Base-by-base conservation (phyloP, 352 stramenopile genomes). In the Globisporangium rhizosaccharum region DNA sequence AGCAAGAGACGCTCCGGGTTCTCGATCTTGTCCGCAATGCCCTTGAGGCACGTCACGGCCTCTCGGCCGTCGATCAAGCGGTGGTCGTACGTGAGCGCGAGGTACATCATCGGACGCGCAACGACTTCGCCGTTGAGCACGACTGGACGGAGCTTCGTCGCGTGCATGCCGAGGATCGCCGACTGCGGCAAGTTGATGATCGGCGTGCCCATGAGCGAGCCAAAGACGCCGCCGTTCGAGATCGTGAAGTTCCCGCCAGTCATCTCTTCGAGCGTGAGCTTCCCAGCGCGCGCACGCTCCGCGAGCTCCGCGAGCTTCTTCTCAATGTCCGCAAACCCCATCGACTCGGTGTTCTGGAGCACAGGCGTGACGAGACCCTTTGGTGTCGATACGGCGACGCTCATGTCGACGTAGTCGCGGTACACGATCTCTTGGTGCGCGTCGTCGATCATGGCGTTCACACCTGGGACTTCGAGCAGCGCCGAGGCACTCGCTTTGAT, bases 141-240 rank as follows among this genome's bases (percentile, higher is more conserved):
- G 0, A 98, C 94, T 12, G 96, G 83, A 51, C 97, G 83, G 89
- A 98, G 97, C 82, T 99, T 99, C 51, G 96, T 99, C 23, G 89
- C 96, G 77, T 99, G 97, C 97, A 99, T 99, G 65, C 97, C 97
- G 50, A 99, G 88, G 73, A 99, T 99, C 53, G 94, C 97, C 30
- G 85, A 97, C 74, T 99, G 97, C 26, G 97, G 97, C 60, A 97
- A 75, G 82, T 99, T 99, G 82, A 99, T 98, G 80, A 99, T 99
- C 28, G 97, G 97, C 44, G 97, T 99, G 55, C 96, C 96, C 91
- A 99, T 98, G 14, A 99, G 76, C 36, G 92, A 98, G 59, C 97
- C 97, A 71, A 99, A 99, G 9, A 99, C 96, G 50, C 96, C 96
- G 49, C 97, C 97, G 73, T 99, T 99, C 46, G 92, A 98, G 75